A percentile compares a stretch with the other conserved stretches of the same genome.
These are phyloP conservation scores for Pilaira anomala DNA, from an alignment of 192 early-diverging fungal genomes.

Conservation along the genomic window DNA sequence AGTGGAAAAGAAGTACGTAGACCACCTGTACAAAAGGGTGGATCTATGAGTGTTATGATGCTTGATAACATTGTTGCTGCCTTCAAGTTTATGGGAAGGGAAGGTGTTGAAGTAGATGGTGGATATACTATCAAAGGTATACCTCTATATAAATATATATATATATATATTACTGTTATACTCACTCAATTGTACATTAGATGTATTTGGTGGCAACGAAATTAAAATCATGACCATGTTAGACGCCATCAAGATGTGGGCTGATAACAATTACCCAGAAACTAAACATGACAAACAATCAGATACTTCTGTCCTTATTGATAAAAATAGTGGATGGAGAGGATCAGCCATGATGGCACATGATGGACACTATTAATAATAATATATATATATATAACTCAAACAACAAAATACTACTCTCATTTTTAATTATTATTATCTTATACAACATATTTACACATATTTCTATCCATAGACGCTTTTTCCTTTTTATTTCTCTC, in stretches of 20 bases:
- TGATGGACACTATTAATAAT: neutral
- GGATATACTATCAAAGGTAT: constrained; percentile 51
- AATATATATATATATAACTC: no score
- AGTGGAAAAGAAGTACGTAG: constrained; percentile 47
- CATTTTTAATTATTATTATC: no score
- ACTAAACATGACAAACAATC: constrained; percentile 4
- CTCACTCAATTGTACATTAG: constrained; percentile 1
- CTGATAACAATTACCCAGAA: constrained; percentile 10
- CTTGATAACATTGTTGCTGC: constrained; percentile 51
- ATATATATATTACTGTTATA: neutral
- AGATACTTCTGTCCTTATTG: neutral
- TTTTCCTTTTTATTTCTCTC: no score
- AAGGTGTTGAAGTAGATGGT: constrained; percentile 50
- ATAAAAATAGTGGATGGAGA: constrained; percentile 14
- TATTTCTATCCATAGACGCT: no score
- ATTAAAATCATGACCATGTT: constrained; percentile 30
- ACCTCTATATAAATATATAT: neutral
- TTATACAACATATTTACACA: no score
- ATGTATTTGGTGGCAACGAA: constrained; percentile 37
- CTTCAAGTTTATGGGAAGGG: constrained; percentile 56
- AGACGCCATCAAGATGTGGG: constrained; percentile 30
- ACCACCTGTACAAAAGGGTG: constrained; percentile 44
- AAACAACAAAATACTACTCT: no score
- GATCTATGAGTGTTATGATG: constrained; percentile 45
- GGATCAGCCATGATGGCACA: constrained; percentile 4